These are phyloP conservation scores for Thielaviopsis musarum DNA, from an alignment of 2,329 filamentous ascomycete genomes.

Conservation along the genomic window DNA sequence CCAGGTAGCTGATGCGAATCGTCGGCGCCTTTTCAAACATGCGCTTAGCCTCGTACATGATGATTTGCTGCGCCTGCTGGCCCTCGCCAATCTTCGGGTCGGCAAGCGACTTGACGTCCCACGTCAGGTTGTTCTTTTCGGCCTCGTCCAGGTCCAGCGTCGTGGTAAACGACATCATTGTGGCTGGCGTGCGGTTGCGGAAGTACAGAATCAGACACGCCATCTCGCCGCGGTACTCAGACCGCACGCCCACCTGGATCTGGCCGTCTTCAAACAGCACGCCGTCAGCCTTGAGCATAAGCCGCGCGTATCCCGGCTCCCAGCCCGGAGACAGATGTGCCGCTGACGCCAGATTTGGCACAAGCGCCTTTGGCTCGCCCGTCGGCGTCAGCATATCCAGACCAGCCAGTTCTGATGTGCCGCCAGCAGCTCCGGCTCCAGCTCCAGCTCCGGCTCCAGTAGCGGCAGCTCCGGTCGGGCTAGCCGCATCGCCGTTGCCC, in stretches of 20 bases:
- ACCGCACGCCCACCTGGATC: slow-evolving; percentile 78
- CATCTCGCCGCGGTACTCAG: slow-evolving; percentile 89
- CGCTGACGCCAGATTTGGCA: slow-evolving; percentile 77
- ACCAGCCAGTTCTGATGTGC: slow-evolving; percentile 54
- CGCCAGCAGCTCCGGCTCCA: slow-evolving; percentile 34
- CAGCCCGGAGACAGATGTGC: slow-evolving; percentile 88
- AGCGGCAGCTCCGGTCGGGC: slow-evolving; percentile 18
- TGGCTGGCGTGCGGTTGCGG: slow-evolving; percentile 74
- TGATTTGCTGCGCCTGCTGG: slow-evolving; percentile 75
- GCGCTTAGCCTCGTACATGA: slow-evolving; percentile 78
- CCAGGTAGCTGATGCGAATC: slow-evolving; percentile 84
- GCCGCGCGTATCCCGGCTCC: slow-evolving; percentile 74
- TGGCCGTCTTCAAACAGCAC: slow-evolving; percentile 91
- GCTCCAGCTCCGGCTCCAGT: too few species aligned
- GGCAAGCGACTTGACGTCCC: slow-evolving; percentile 76
- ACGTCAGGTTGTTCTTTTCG: slow-evolving; percentile 51
- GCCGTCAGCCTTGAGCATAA: slow-evolving; percentile 67
- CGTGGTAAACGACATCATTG: slow-evolving; percentile 84
- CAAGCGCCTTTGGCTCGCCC: slow-evolving; percentile 36
- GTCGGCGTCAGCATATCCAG: slow-evolving; percentile 55
- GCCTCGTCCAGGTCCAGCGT: slow-evolving; percentile 65
- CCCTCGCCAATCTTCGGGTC: slow-evolving; percentile 62
- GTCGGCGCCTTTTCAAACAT: slow-evolving; percentile 77
- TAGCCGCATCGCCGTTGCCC: slow-evolving; percentile 27
- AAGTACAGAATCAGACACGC: slow-evolving; percentile 94